Base-by-base conservation (phyloP, 1,284 basidiomycete species). In the Ganoderma leucocontextum region DNA sequence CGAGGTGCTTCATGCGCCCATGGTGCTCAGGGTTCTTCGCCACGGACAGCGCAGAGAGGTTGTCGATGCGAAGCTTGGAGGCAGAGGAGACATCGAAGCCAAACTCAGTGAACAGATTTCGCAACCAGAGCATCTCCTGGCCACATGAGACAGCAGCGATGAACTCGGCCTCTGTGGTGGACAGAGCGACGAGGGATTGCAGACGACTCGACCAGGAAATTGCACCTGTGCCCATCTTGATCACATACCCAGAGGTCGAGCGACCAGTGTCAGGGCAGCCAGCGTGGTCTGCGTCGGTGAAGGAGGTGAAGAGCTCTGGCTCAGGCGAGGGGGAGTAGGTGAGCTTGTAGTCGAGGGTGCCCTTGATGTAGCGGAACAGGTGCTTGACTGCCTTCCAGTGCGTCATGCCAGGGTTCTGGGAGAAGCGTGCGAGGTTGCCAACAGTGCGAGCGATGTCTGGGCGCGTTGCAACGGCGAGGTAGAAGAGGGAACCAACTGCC, bases 311-410 rank as follows among this genome's bases (percentile, higher is more conserved):
- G 57, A 41, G 39, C 39, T 41, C 39, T 41, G 39, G 15, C 10
- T 41, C 39, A 9, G 55, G 52, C 39, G 29, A 59, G 25, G 52
- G 44, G 53, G 63, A 47, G 33, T 38, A 41, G 39, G 39, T 41
- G 39, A 41, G 39, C 39, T 41, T 41, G 39, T 52, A 52, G 49
- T 65, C 55, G 15, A 47, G 42, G 55, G 55, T 65, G 35, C 70
- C 73, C 44, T 72, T 70, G 62, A 77, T 52, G 71, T 77, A 79
- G 6, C 69, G 67, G 19, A 75, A 47, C 60, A 74, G 35, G 39
- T 66, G 73, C 33, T 72, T 63, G 47, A 72, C 67, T 29, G 73
- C 72, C 5, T 67, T 59, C 70, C 71, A 75, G 66, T 78, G 76
- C 13, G 35, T 15, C 19, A 36, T 19, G n/a, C 64, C 64, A 1